Percentiles rank a stretch among this genome's conserved stretches.
These are phyloP conservation scores for Tetrapisispora fleetii DNA, from an alignment of 805 yeast genomes.

Conservation along the genomic window DNA sequence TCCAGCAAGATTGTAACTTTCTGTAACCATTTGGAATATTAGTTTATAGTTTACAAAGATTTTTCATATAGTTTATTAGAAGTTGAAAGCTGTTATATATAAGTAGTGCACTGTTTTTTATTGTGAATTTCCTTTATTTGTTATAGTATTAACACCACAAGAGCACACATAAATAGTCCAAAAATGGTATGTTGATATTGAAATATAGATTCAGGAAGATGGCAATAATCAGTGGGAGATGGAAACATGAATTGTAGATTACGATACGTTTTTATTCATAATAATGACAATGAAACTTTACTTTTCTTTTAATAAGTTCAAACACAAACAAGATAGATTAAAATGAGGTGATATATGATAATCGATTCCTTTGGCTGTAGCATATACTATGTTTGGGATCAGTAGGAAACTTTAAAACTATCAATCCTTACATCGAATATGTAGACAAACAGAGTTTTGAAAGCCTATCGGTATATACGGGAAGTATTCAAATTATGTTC, in stretches of 20 bases:
- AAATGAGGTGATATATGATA: not conserved
- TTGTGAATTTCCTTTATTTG: too few relatives aligned
- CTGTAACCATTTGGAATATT: not conserved
- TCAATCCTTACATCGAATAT: too few relatives aligned
- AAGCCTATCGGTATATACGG: too few relatives aligned
- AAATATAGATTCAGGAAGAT: not conserved
- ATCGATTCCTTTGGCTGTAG: too few relatives aligned
- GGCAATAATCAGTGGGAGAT: not conserved
- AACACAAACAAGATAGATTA: too few relatives aligned
- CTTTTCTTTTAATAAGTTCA: too few relatives aligned
- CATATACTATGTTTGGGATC: too few relatives aligned
- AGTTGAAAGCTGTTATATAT: not conserved
- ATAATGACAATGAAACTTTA: not conserved
- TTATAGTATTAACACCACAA: not conserved
- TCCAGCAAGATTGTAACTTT: not conserved
- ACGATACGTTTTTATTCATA: not conserved
- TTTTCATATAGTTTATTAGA: not conserved
- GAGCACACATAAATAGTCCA: conserved; percentile 3
- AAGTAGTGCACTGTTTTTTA: too few relatives aligned
- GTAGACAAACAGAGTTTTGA: too few relatives aligned
- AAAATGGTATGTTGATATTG: conserved; percentile 3
- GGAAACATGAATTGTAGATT: not conserved
- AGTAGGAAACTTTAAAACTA: too few relatives aligned
- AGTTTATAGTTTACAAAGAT: not conserved
- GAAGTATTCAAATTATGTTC: too few relatives aligned